These are phyloP conservation scores for Periconia sp. DNA, from an alignment of 2,329 filamentous ascomycete genomes.

Conservation along the genomic window DNA sequence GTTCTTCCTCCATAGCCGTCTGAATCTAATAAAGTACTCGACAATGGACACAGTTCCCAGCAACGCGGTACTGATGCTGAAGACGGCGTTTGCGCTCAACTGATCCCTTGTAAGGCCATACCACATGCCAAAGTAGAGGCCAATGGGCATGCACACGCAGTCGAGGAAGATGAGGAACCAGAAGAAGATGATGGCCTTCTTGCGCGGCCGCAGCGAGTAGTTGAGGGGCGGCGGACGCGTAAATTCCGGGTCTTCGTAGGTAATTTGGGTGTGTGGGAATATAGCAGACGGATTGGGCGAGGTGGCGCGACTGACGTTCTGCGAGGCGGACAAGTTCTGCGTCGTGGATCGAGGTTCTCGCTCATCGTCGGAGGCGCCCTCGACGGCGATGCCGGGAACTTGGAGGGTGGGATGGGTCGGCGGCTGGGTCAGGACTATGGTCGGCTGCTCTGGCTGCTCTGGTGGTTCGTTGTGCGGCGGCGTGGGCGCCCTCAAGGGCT, in stretches of 20 bases:
- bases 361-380: slow-evolving; percentile 14
- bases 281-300: slow-evolving; percentile 40
- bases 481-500: slow-evolving; percentile 33
- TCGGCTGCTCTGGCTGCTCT: neutral
- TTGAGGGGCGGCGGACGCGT: slow-evolving; percentile 59
- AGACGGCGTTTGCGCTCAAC: slow-evolving; percentile 58
- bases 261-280: slow-evolving; percentile 50
- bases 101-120: slow-evolving; percentile 56
- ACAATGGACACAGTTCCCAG: slow-evolving; percentile 61
- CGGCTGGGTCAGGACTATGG: slow-evolving; percentile 3
- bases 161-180: slow-evolving; percentile 66
- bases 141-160: slow-evolving; percentile 63
- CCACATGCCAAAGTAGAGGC: slow-evolving; percentile 66
- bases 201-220: slow-evolving; percentile 61
- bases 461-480: slow-evolving; percentile 10
- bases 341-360: slow-evolving; percentile 11
- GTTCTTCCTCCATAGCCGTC: slow-evolving; percentile 57
- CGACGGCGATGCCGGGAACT: slow-evolving; percentile 27
- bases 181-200: slow-evolving; percentile 63
- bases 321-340: slow-evolving; percentile 23
- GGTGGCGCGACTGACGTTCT: slow-evolving; percentile 30
- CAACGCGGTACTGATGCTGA: slow-evolving; percentile 61
- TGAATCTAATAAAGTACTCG: slow-evolving; percentile 59
- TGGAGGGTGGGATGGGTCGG: slow-evolving; percentile 18
- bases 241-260: slow-evolving; percentile 48